These are phyloP conservation scores for Pseudofabraea citricarpa DNA, from an alignment of 2,329 filamentous ascomycete species.

Conservation along the genomic window DNA sequence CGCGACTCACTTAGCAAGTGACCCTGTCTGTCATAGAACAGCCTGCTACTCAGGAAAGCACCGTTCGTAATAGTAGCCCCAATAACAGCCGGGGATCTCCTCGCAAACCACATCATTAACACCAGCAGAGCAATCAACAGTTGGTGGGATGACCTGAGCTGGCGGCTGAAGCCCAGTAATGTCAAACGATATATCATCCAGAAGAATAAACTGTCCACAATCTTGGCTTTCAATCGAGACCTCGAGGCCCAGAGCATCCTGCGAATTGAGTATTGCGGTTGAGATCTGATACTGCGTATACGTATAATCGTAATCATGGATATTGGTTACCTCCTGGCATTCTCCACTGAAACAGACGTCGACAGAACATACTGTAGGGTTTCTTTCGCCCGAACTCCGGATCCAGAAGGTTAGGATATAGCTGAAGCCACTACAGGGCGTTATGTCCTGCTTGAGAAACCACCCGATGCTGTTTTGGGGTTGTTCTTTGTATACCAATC, in stretches of 20 bases:
- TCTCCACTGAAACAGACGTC: background rate
- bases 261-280: no score
- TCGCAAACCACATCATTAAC: background rate
- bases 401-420: background rate
- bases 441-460: background rate
- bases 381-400: background rate
- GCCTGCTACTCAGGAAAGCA: background rate
- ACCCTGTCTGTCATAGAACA: background rate
- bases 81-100: background rate
- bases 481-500: background rate
- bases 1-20: no score
- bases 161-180: background rate
- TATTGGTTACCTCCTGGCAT: background rate
- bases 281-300: background rate
- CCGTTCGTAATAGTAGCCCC: background rate
- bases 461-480: background rate
- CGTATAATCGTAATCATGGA: background rate
- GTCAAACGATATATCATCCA: background rate
- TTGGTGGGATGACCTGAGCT: background rate
- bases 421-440: background rate
- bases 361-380: background rate
- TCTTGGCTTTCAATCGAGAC: background rate
- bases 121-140: background rate
- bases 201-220: background rate
- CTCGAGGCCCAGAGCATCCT: background rate